Percentiles rank a stretch among this genome's conserved stretches.
Conservation (phyloP, 2,329 filamentous ascomycete species). For the Epicoccum nigrum region DNA sequence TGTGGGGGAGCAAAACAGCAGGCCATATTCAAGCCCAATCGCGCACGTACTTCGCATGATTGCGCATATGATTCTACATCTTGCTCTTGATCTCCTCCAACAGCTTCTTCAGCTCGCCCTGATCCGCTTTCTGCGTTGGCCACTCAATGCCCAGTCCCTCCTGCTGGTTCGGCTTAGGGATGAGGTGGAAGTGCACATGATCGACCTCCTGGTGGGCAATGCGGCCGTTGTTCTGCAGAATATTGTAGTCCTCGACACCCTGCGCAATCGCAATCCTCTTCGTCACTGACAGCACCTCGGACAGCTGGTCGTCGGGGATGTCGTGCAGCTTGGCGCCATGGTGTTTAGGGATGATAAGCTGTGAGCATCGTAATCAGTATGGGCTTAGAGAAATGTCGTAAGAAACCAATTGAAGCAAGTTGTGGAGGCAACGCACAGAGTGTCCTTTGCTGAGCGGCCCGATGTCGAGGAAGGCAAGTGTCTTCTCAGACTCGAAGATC, state of each 20-base stretch:
- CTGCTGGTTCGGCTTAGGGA: conserved; percentile 85
- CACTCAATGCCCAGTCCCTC: conserved; percentile 83
- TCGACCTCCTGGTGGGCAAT: conserved; percentile 92
- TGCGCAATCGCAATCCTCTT: conserved; percentile 84
- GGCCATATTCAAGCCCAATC: too few relatives aligned
- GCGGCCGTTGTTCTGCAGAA: conserved; percentile 93
- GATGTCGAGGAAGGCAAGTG: conserved; percentile 95
- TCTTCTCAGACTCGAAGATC: conserved; percentile 92
- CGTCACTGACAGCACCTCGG: conserved; percentile 81
- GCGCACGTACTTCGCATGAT: too few relatives aligned
- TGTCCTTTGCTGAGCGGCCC: conserved; percentile 87
- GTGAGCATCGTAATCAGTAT: not conserved
- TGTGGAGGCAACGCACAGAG: conserved; percentile 68
- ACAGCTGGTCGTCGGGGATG: conserved; percentile 86
- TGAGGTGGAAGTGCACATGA: conserved; percentile 97
- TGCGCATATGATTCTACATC: conserved; percentile 71
- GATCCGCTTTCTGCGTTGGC: conserved; percentile 77
- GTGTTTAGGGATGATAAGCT: conserved; percentile 96
- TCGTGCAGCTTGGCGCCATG: conserved; percentile 92
- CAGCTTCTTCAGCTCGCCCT: conserved; percentile 80
- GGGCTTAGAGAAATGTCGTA: not conserved
- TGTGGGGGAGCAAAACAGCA: not conserved
- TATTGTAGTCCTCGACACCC: conserved; percentile 83
- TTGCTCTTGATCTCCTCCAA: conserved; percentile 86
- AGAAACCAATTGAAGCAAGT: too few relatives aligned